These are phyloP conservation scores for Colletotrichum sp. DNA, from an alignment of 2,329 filamentous ascomycete genomes.

Conservation along the genomic window DNA sequence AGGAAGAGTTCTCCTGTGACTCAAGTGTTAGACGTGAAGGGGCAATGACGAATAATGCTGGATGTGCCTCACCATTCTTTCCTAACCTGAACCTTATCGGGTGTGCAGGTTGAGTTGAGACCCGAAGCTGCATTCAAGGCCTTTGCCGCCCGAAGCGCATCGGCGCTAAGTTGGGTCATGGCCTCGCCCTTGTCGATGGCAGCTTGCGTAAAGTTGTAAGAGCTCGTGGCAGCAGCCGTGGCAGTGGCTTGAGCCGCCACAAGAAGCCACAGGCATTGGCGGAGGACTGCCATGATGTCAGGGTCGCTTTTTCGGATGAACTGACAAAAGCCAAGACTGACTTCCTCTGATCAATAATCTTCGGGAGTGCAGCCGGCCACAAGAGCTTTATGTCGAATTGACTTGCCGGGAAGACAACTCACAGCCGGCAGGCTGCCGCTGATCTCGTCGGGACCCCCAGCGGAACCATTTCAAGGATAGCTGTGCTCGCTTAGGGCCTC, in stretches of 20 bases:
- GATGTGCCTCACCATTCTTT: conserved; percentile 4
- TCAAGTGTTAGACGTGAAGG: neutral
- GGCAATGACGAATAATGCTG: neutral
- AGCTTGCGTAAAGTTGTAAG: neutral
- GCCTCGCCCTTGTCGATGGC: conserved; percentile 6
- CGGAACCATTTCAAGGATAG: neutral
- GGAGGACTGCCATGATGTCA: conserved; percentile 1
- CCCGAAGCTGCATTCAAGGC: neutral
- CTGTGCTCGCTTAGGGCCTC: neutral
- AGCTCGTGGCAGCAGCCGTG: neutral
- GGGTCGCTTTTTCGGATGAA: neutral
- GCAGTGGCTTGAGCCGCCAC: neutral
- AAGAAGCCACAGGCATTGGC: conserved; percentile 1
- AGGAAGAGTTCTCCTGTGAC: neutral
- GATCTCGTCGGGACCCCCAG: neutral
- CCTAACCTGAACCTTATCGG: conserved; percentile 4
- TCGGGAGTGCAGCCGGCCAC: neutral
- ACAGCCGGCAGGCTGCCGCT: neutral
- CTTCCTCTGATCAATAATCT: neutral
- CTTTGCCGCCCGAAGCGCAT: neutral
- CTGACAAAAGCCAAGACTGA: neutral
- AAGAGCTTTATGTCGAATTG: neutral
- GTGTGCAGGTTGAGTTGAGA: neutral
- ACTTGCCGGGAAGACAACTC: neutral
- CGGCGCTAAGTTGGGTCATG: neutral